phyloP scores from a whole-genome alignment of 805 yeast genomes.

The Saccharomycopsis fibuligera region DNA sequence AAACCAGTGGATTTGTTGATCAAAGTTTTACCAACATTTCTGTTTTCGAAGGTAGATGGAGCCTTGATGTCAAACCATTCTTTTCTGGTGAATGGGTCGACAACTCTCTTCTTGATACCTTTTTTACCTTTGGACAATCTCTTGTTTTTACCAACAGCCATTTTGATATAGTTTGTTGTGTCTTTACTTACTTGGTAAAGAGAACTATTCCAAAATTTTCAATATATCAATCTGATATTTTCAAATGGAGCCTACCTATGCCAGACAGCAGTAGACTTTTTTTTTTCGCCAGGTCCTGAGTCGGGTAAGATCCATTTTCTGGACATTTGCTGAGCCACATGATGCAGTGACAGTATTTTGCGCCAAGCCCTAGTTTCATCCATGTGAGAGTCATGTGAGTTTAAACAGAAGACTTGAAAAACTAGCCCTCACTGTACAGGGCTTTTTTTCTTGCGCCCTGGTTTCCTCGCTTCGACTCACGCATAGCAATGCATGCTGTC shows the following conservation, averaged over 20 bases:
- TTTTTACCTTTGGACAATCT: conserved; percentile 84
- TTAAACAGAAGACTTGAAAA: too few species aligned
- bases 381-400: background rate
- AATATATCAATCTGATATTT: conserved; percentile 1
- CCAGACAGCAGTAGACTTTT: background rate
- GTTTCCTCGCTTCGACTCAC: too few species aligned
- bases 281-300: background rate
- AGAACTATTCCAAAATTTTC: conserved; percentile 8
- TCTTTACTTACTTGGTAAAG: background rate
- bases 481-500: too few species aligned
- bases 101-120: conserved; percentile 98
- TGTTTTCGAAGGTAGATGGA: conserved; percentile 97
- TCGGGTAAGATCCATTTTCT: too few species aligned
- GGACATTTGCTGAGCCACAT: background rate
- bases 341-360: background rate
- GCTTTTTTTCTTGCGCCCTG: too few species aligned
- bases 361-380: background rate
- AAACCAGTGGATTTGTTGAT: conserved; percentile 98
- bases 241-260: background rate
- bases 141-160: conserved; percentile 89
- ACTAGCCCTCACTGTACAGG: too few species aligned
- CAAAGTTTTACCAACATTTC: conserved; percentile 97
- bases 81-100: conserved; percentile 99
- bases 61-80: conserved; percentile 99
- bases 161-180: conserved; percentile 25